Percentiles rank a stretch among this genome's conserved stretches.
Evolutionary conservation across 306 rosid species (phyloP).

Genomic region (Cicer yamashitae): DNA sequence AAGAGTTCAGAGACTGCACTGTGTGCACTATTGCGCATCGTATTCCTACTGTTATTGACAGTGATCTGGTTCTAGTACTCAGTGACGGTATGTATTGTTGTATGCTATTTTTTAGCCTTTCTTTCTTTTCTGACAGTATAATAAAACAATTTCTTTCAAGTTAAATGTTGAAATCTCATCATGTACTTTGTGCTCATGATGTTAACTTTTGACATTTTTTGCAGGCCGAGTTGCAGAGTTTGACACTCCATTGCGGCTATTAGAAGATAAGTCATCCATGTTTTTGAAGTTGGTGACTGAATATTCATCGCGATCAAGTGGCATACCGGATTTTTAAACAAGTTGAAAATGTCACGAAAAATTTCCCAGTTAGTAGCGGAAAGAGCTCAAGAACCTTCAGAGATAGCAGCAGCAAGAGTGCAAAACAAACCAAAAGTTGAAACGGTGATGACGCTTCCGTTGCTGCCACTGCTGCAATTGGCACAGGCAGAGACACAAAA

Average conservation of each 20-base stretch:
- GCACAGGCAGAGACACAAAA: conserved; percentile 32
- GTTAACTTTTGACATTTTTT: conserved; percentile 45
- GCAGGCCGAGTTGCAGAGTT: conserved; percentile 89
- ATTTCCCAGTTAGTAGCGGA: conserved; percentile 14
- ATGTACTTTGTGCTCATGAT: conserved; percentile 25
- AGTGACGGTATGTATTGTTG: conserved; percentile 74
- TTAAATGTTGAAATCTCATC: no score
- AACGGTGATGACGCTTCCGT: conserved; percentile 31
- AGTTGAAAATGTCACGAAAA: conserved; percentile 47
- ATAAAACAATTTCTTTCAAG: no score
- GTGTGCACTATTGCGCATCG: conserved; percentile 95
- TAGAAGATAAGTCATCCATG: conserved; percentile 92
- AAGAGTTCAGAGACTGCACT: conserved; percentile 83
- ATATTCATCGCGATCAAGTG: conserved; percentile 80
- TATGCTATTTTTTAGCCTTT: not conserved
- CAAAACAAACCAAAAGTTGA: conserved; percentile 27
- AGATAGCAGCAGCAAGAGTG: conserved; percentile 49
- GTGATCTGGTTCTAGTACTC: conserved; percentile 83
- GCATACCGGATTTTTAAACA: conserved; percentile 64
- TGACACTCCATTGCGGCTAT: conserved; percentile 71
- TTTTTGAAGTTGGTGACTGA: conserved; percentile 84
- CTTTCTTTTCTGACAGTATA: no score
- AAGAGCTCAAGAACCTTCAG: conserved; percentile 32
- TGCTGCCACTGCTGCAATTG: conserved; percentile 51
- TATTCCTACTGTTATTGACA: conserved; percentile 93